These are phyloP conservation scores for Thielaviopsis musarum DNA, from an alignment of 2,329 filamentous ascomycete genomes.

Conservation along the genomic window DNA sequence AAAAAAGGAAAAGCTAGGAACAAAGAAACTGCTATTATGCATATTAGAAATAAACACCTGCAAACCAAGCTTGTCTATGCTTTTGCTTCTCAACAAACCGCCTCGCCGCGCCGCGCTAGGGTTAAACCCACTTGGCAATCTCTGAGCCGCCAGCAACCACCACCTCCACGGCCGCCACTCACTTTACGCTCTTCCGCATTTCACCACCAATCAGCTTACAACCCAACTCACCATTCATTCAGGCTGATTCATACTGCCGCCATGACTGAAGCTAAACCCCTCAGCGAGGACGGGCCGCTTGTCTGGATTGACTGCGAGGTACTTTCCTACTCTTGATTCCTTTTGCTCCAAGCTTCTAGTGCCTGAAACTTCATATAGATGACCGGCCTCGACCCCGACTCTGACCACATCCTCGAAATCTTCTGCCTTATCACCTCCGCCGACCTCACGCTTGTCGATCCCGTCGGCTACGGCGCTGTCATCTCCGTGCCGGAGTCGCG, in stretches of 20 bases:
- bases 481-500: constrained; percentile 56
- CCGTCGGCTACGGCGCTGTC: constrained; percentile 60
- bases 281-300: constrained; percentile 35
- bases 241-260: no score
- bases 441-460: constrained; percentile 58
- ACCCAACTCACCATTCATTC: no score
- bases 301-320: constrained; percentile 71
- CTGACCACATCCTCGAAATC: constrained; percentile 77
- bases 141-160: background rate
- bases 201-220: background rate
- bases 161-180: no score
- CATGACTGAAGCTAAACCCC: background rate
- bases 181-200: background rate
- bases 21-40: no score
- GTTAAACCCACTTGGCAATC: background rate
- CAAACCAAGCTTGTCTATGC: no score
- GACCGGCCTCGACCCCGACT: constrained; percentile 55
- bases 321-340: background rate
- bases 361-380: constrained; percentile 40
- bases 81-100: no score
- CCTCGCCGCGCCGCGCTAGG: background rate
- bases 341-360: background rate
- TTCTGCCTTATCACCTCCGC: constrained; percentile 82
- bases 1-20: no score
- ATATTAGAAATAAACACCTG: no score